These are phyloP conservation scores for Lactarius sanguifluus DNA, from an alignment of 768 basidiomycete genomes.

Conservation along the genomic window DNA sequence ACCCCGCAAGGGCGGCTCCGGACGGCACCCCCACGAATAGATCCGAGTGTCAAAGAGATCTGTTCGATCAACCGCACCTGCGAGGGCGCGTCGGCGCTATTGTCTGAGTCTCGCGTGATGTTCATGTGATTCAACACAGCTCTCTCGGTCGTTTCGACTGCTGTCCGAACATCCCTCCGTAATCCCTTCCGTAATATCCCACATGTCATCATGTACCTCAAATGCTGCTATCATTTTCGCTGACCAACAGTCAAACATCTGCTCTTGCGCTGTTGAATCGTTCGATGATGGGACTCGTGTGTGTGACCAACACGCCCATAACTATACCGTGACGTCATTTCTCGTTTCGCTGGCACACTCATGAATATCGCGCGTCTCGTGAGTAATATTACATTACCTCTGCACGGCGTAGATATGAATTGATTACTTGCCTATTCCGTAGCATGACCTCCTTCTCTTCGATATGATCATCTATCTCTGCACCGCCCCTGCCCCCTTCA, in stretches of 20 bases:
- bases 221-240: not conserved
- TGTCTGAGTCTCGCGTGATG: not conserved
- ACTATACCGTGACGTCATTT: not conserved
- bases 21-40: not conserved
- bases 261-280: not conserved
- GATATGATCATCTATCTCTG: conserved; percentile 10
- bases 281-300: not conserved
- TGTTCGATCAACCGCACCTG: not conserved
- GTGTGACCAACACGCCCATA: not conserved
- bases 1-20: not conserved
- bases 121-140: not conserved
- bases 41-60: not conserved
- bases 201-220: not conserved
- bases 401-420: not conserved
- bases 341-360: conserved; percentile 1
- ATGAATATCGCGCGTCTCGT: not conserved
- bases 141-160: not conserved
- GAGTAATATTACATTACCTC: not conserved
- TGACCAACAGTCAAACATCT: not conserved
- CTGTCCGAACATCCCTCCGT: not conserved
- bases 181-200: not conserved
- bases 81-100: not conserved
- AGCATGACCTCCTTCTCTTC: not conserved
- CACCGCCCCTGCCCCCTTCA: not conserved
- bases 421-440: not conserved